Evolutionary conservation across 805 yeast genomes (phyloP).

Genomic region (Candida boidinii): DNA sequence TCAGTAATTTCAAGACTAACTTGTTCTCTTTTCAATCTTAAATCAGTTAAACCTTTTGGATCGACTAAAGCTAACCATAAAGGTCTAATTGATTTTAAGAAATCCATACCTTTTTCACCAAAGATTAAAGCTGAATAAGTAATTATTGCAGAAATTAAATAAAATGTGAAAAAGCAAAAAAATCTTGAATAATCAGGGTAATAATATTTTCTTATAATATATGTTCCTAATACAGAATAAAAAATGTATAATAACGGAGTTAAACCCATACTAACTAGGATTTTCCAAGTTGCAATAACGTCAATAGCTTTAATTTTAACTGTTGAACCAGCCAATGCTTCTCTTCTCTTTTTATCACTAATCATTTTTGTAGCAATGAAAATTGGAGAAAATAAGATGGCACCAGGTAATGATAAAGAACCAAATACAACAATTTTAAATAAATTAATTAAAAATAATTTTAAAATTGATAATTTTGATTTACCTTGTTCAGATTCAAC

Average conservation of each 20-base stretch:
- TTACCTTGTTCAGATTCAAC: constrained; percentile 37
- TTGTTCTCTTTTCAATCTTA: constrained; percentile 53
- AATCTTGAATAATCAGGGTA: constrained; percentile 13
- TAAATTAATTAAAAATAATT: constrained; percentile 16
- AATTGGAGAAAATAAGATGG: constrained; percentile 78
- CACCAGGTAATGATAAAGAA: constrained; percentile 78
- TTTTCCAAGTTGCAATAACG: constrained; percentile 96
- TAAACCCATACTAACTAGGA: constrained; percentile 76
- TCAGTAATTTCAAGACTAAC: constrained; percentile 71
- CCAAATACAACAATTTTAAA: constrained; percentile 47
- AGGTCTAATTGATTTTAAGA: constrained; percentile 76
- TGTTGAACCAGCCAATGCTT: constrained; percentile 77
- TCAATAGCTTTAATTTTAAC: constrained; percentile 91
- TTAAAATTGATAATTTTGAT: constrained; percentile 14
- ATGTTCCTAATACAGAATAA: constrained; percentile 60
- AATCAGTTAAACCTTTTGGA: constrained; percentile 45
- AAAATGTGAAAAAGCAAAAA: constrained; percentile 34
- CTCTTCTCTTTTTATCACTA: constrained; percentile 61
- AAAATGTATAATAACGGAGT: constrained; percentile 81
- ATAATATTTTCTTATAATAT: constrained; percentile 19
- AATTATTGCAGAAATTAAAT: constrained; percentile 58
- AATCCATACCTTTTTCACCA: constrained; percentile 92
- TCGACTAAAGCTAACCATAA: constrained; percentile 56
- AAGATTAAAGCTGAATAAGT: constrained; percentile 87
- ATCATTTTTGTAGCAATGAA: constrained; percentile 70